Evolutionary conservation across 2,329 filamentous ascomycete species (phyloP), one percentile per base, ranked within the genome.

Genomic region (Sclerotinia glacialis): DNA sequence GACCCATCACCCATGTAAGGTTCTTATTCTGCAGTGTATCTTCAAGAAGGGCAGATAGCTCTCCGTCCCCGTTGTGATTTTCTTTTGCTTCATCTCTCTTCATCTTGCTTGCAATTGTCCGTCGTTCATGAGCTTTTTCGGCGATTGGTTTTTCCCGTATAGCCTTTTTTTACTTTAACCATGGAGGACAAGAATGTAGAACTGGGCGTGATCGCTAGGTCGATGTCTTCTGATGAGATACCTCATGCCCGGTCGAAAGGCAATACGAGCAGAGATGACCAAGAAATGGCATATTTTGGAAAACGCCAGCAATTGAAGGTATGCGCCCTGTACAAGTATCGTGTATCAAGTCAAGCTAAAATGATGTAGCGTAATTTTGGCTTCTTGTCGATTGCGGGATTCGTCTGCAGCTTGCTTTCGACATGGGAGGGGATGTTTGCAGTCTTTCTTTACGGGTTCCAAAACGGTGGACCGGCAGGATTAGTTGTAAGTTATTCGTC

Each of bases 381-480:
- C 8, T 78, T 78, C 65, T 70, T 78, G 63, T 77, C 76, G 11
- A 80, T 78, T 28, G 73, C 80, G 31, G 78, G 78, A 11, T 81
- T 81, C 67, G 76, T 77, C 1, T 78, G 77, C 55, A 78, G 79
- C 31, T 71, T 79, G 34, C 78, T 79, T 71, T 76, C 77, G 21
- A 80, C 79, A 7, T 81, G 79, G 79, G 79, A 80, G 69, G 75
- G 77, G 56, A 73, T 68, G 49, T 62, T 70, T 31, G 37, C 65
- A 46, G 68, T 68, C 44, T 72, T 70, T 58, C 47, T 69, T 8
- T 68, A 64, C 54, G 68, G 67, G 8, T 70, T 72, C 60, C 58
- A 67, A 34, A 73, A 71, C 60, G 69, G 71, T 34, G 70, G 72
- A 28, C 71, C 71, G 23, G 72, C 71, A 40, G 79, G 79, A 21